These are phyloP conservation scores for Erigeron canadensis DNA, from an alignment of 129 eudicot species.

Conservation along the genomic window DNA sequence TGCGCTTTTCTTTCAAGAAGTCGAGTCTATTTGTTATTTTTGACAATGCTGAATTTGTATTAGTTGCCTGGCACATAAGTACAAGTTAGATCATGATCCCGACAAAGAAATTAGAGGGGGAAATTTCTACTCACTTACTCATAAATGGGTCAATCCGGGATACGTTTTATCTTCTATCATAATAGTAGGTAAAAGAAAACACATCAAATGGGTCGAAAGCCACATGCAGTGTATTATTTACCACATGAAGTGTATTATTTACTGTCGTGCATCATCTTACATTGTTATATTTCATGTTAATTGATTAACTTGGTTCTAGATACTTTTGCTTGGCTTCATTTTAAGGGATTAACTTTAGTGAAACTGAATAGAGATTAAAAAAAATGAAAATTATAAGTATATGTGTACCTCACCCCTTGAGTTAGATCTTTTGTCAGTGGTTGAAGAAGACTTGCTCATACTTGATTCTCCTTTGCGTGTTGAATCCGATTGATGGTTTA, in stretches of 20 bases:
- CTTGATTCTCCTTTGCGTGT: slow-evolving; percentile 35
- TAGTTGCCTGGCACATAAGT: slow-evolving; percentile 47
- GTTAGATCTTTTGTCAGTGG: slow-evolving; percentile 47
- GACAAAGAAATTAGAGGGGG: background rate
- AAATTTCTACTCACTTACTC: background rate
- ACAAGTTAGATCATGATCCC: slow-evolving; percentile 15
- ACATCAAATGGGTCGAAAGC: background rate
- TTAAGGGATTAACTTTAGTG: background rate
- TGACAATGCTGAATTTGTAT: slow-evolving; percentile 62
- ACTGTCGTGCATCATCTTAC: background rate
- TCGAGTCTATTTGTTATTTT: slow-evolving; percentile 81
- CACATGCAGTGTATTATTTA: background rate
- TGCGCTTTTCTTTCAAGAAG: slow-evolving; percentile 80
- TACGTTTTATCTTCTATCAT: background rate
- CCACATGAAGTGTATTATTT: background rate
- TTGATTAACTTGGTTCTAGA: too few relatives aligned
- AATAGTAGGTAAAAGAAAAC: background rate
- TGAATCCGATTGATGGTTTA: slow-evolving; percentile 38
- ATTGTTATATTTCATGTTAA: background rate
- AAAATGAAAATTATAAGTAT: background rate
- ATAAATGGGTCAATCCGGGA: background rate
- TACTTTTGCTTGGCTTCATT: slow-evolving; percentile 1
- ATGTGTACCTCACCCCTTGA: slow-evolving; percentile 67
- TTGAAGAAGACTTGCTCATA: slow-evolving; percentile 38
- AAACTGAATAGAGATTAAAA: background rate